These are phyloP conservation scores for Trypanosoma platydactyli DNA, from an alignment of 208 protist genomes.

Conservation along the genomic window DNA sequence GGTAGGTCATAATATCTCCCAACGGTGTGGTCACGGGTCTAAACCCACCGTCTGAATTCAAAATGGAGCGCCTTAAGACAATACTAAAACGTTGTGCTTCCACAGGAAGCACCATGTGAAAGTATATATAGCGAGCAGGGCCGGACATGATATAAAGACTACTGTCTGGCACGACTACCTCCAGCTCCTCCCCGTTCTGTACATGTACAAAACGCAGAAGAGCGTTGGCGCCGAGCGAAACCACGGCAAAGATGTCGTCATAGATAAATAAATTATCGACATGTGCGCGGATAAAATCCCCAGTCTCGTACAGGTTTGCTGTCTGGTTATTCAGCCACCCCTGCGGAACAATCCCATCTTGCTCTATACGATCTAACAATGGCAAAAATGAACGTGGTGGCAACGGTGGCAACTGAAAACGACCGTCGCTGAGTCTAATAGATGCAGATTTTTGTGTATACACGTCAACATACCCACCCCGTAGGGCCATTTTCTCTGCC, in stretches of 20 bases:
- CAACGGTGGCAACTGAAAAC: slow-evolving; percentile 85
- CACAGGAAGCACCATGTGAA: slow-evolving; percentile 89
- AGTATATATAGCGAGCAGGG: slow-evolving; percentile 86
- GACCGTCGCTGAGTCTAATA: slow-evolving; percentile 80
- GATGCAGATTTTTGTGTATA: slow-evolving; percentile 78
- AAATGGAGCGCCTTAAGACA: slow-evolving; percentile 84
- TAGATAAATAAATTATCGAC: slow-evolving; percentile 92
- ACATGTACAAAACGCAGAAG: slow-evolving; percentile 86
- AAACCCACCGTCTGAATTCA: slow-evolving; percentile 86
- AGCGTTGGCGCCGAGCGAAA: slow-evolving; percentile 78
- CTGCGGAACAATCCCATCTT: slow-evolving; percentile 70
- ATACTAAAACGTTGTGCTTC: slow-evolving; percentile 85
- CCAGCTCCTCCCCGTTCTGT: slow-evolving; percentile 86
- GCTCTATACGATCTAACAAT: slow-evolving; percentile 76
- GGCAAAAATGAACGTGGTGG: slow-evolving; percentile 59
- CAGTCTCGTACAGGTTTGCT: slow-evolving; percentile 87
- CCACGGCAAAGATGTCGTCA: slow-evolving; percentile 88
- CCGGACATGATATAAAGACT: slow-evolving; percentile 88
- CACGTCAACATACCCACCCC: slow-evolving; percentile 80
- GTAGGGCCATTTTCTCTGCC: slow-evolving; percentile 60
- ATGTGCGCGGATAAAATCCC: slow-evolving; percentile 89
- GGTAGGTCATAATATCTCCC: slow-evolving; percentile 77
- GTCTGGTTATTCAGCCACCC: slow-evolving; percentile 89
- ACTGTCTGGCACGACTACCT: slow-evolving; percentile 82
- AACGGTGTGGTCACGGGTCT: slow-evolving; percentile 64